Evolutionary conservation across 768 basidiomycete genomes (phyloP), one percentile per base, ranked within the genome.

Genomic region (Crassisporium funariophilum): DNA sequence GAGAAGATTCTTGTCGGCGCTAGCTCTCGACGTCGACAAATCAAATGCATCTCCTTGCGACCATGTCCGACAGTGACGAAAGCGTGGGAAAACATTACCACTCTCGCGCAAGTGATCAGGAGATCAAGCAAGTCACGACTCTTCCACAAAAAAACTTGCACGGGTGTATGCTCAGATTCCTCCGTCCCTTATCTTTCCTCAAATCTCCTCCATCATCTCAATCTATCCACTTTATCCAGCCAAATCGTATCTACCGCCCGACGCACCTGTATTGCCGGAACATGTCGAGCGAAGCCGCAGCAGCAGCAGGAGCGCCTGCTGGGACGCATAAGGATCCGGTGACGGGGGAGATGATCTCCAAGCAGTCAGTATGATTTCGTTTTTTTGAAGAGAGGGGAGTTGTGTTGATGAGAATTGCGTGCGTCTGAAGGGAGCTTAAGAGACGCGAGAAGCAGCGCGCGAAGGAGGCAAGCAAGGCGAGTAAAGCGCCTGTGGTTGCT

Each of bases 311-410:
- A 47, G 72, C 76, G 42, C 45, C 71, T 41, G 62, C 71, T 24
- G 74, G 72, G 29, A 73, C 75, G 6, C 78, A 79, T 56, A 84
- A 83, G 76, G 90, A 93, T 66, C 88, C 88, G 33, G 81, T 93
- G 53, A 97, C 95, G 0, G 95, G 94, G 25, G 95, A 98, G 70
- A 79, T 97, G 86, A 84, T 99, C 61, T 97, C 93, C 72, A 99
- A 99, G 83, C 79, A 80, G 95, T 95, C 43, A 49, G 85, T 78
- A 41, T 39, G 37, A 53, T 35, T 47, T 43, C 38, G 43, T 41
- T 21, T 49, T 35, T 56, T 50, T 36, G n/a, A 15, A 31, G 36
- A 27, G 45, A 48, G 54, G 50, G 49, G 53, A 47, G 16, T n/a
- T 44, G 29, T 22, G 34, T 50, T 63, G 50, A 68, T 65, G 44